A percentile compares a stretch with the other conserved stretches of the same genome.
Conservation (phyloP, 352 stramenopile genomes). For the Globisporangium alternatum region DNA sequence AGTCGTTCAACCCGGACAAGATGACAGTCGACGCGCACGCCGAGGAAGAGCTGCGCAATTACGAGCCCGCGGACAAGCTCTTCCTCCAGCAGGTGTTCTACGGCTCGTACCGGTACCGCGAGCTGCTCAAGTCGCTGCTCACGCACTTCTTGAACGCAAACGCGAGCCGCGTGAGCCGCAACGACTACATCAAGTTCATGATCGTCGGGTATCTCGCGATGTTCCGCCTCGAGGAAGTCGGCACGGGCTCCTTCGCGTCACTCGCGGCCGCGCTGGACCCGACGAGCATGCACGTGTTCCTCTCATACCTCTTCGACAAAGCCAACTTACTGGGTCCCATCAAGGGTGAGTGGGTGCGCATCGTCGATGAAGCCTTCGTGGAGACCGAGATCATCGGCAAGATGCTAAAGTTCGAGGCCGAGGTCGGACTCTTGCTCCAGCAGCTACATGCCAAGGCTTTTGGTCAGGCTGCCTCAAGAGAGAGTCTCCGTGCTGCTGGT, state of each 20-base stretch:
- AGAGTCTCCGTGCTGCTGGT: constrained; percentile 40
- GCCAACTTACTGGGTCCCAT: constrained; percentile 60
- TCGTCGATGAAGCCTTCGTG: constrained; percentile 87
- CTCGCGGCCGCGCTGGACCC: constrained; percentile 72
- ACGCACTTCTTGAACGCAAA: constrained; percentile 84
- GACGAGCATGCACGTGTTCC: constrained; percentile 83
- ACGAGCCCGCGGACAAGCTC: constrained; percentile 41
- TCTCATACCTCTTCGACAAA: constrained; percentile 84
- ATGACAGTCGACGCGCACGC: constrained; percentile 77
- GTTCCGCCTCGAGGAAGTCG: constrained; percentile 89
- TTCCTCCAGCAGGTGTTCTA: constrained; percentile 91
- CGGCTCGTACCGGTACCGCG: constrained; percentile 86
- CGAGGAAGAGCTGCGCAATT: constrained; percentile 47
- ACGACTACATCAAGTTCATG: constrained; percentile 91
- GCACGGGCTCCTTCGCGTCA: constrained; percentile 50
- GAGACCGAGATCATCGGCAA: constrained; percentile 66
- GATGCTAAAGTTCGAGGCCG: constrained; percentile 41
- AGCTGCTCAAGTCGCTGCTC: constrained; percentile 72
- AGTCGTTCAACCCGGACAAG: constrained; percentile 72
- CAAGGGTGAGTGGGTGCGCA: constrained; percentile 70
- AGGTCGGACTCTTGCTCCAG: constrained; percentile 37
- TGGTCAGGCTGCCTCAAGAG: constrained; percentile 37
- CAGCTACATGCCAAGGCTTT: constrained; percentile 73
- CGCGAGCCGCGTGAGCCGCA: constrained; percentile 66
- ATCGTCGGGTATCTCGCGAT: constrained; percentile 88